Evolutionary conservation across 2,329 filamentous ascomycete species (phyloP).

Genomic region (Knufia petricola): DNA sequence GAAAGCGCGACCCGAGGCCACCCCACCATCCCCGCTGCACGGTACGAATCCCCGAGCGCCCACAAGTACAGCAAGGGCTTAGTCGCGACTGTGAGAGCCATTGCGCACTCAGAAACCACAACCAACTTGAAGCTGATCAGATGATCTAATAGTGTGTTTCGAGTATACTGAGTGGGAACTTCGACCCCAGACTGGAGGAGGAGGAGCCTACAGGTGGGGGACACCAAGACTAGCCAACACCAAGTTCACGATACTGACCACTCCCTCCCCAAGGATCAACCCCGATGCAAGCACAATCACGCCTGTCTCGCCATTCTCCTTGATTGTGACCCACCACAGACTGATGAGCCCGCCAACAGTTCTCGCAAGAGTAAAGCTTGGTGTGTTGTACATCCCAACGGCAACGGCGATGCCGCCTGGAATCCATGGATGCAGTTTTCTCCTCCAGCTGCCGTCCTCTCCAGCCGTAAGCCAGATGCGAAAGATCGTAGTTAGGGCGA

Average conservation of each 20-base stretch:
- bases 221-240: conserved; percentile 66
- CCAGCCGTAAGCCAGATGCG: conserved; percentile 42
- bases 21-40: too few relatives aligned
- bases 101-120: too few relatives aligned
- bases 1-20: too few relatives aligned
- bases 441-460: conserved; percentile 17
- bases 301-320: conserved; percentile 45
- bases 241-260: conserved; percentile 85
- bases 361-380: conserved; percentile 84
- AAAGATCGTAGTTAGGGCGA: conserved; percentile 59
- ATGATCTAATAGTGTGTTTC: too few relatives aligned
- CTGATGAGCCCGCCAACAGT: conserved; percentile 67
- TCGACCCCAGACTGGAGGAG: too few relatives aligned
- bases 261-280: conserved; percentile 83
- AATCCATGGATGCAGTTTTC: conserved; percentile 44
- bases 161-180: too few relatives aligned
- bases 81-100: too few relatives aligned
- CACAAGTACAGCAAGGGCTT: too few relatives aligned
- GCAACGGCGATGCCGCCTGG: conserved; percentile 94
- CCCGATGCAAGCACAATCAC: conserved; percentile 85
- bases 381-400: conserved; percentile 96
- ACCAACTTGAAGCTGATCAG: too few relatives aligned
- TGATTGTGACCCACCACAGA: conserved; percentile 64
- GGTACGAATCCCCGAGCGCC: too few relatives aligned
- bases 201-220: conserved; percentile 60